Base-by-base conservation (phyloP, 345 rosid species). In the Dovyalis caffra region DNA sequence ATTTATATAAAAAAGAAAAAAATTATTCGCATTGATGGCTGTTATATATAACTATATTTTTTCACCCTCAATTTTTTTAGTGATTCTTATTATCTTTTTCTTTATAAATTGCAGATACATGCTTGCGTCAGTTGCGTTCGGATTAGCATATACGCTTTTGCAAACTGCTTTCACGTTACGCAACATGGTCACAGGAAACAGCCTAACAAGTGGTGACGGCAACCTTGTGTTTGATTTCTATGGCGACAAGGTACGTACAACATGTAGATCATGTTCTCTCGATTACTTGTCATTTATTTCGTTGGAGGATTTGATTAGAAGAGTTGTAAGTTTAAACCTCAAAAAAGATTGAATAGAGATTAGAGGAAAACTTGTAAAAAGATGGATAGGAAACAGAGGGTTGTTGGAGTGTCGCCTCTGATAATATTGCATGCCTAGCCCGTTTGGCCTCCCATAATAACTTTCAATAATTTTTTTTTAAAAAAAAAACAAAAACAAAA, bases 221-320 rank as follows among this genome's bases (percentile, higher is more conserved):
- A 28, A 62, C 60, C 63, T 63, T 37, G 18, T 45, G 15, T 63
- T 85, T 73, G 79, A 78, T 49, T 82, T 85, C 43, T 85, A 75
- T 9, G 83, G 76, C 1, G 86, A 85, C 53, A 76, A 82, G 86
- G 86, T 61, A 37, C 38, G 86, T 61, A 37, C 38, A 1, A 35
- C 38, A 9, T 35, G 6, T 35, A 6, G 38, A 35, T 6, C 38
- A 35, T 51, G 7, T 11, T 51, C 2, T 12, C 15, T 21, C 57
- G 1, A 12, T 51, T 20, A n/a, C 23, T 15, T 20, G 5, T n/a
- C 58, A 18, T 53, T n/a, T 53, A 6, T 53, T 51, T 51, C n/a
- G 57, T 6, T 6, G 23, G 21, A 51, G 12, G n/a, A 53, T 53
- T 53, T 53, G 16, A 53, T 53, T 21, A n/a, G 26, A 1, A 53